phyloP scores from a whole-genome alignment of 495 filamentous ascomycete species.

The Talaromyces thailandensis region DNA sequence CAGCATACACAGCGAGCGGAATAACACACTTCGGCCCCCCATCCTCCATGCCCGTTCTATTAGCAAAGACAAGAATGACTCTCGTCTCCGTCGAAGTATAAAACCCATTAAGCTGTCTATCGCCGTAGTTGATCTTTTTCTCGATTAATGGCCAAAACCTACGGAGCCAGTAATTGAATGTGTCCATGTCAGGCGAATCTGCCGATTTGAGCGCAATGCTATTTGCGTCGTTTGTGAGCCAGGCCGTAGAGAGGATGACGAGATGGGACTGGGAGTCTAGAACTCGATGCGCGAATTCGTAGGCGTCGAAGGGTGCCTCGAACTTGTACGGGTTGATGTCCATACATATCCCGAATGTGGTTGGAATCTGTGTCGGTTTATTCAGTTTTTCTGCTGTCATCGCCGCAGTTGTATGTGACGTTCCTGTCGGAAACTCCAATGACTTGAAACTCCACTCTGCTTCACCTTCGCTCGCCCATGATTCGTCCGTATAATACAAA shows the following conservation, averaged over 20 bases:
- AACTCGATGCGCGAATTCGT: conserved; percentile 78
- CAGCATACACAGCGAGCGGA: conserved; percentile 55
- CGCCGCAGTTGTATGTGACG: not conserved
- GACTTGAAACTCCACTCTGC: conserved; percentile 41
- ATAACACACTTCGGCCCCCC: conserved; percentile 15
- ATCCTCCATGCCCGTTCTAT: conserved; percentile 64
- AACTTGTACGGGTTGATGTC: conserved; percentile 66
- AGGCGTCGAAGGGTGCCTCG: conserved; percentile 64
- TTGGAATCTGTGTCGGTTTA: conserved; percentile 27
- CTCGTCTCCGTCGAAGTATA: conserved; percentile 29
- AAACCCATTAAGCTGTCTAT: conserved; percentile 11
- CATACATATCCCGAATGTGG: conserved; percentile 86
- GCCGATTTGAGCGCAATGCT: conserved; percentile 10
- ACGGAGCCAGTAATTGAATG: conserved; percentile 84
- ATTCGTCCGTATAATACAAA: conserved; percentile 86
- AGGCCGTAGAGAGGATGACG: conserved; percentile 82
- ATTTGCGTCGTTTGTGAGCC: conserved; percentile 54
- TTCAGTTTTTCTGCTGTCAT: not conserved
- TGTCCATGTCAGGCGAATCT: conserved; percentile 63
- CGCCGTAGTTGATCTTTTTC: conserved; percentile 35
- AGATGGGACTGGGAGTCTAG: conserved; percentile 57
- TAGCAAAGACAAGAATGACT: conserved; percentile 73
- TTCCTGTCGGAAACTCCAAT: conserved; percentile 19
- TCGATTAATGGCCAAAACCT: conserved; percentile 66
- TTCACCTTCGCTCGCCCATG: conserved; percentile 74